Evolutionary conservation across 805 yeast genomes (phyloP).

Genomic region (Wickerhamiella kurtzmanii): DNA sequence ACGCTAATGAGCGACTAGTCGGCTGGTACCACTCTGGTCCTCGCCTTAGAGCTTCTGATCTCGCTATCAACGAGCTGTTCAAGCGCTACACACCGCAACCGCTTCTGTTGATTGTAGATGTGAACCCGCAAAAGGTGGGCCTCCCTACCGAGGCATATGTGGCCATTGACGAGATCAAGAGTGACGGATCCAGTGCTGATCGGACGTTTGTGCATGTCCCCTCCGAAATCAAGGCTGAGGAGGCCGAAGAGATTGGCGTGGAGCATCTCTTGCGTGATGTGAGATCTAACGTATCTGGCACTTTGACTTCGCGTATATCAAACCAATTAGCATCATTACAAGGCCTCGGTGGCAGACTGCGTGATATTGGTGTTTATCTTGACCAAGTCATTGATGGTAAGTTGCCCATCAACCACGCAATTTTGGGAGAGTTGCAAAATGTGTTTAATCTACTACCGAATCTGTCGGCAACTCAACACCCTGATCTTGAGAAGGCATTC

Average conservation of each 20-base stretch:
- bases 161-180: slow-evolving; percentile 89
- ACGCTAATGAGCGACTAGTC: slow-evolving; percentile 87
- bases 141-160: slow-evolving; percentile 92
- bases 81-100: slow-evolving; percentile 74
- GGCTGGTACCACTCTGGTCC: slow-evolving; percentile 99
- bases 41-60: slow-evolving; percentile 71
- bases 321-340: slow-evolving; percentile 78
- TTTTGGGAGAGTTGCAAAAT: slow-evolving; percentile 85
- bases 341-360: slow-evolving; percentile 67
- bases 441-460: slow-evolving; percentile 89
- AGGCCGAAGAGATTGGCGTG: slow-evolving; percentile 98
- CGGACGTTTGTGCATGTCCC: slow-evolving; percentile 90
- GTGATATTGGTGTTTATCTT: slow-evolving; percentile 65
- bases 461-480: slow-evolving; percentile 29
- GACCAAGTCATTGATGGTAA: slow-evolving; percentile 55
- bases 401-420: slow-evolving; percentile 79
- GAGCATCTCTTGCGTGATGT: slow-evolving; percentile 91
- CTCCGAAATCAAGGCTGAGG: slow-evolving; percentile 88
- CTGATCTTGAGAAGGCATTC: slow-evolving; percentile 54
- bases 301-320: slow-evolving; percentile 71
- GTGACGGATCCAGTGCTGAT: slow-evolving; percentile 87
- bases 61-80: slow-evolving; percentile 82
- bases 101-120: slow-evolving; percentile 78
- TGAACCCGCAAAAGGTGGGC: slow-evolving; percentile 70
- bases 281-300: slow-evolving; percentile 83